Percentiles rank a stretch among this genome's conserved stretches.
Conservation (phyloP, 139 green algal genomes). For the Spirogloea muscicola region DNA sequence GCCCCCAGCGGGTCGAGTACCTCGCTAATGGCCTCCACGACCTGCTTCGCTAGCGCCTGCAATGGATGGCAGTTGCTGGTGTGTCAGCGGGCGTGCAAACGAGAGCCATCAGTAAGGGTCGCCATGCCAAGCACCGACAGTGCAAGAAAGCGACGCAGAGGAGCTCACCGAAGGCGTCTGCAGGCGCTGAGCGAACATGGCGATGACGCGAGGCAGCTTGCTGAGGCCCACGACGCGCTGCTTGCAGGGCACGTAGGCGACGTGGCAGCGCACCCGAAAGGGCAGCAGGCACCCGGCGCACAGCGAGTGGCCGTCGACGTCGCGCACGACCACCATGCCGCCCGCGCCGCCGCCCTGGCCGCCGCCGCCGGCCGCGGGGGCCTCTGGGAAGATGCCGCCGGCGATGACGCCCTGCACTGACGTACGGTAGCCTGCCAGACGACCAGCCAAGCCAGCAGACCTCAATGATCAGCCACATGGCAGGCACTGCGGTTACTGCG, state of each 20-base stretch:
- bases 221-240: slow-evolving; percentile 49
- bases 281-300: slow-evolving; percentile 75
- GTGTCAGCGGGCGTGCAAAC: no score
- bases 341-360: slow-evolving; percentile 17
- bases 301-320: slow-evolving; percentile 87
- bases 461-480: no score
- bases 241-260: slow-evolving; percentile 87
- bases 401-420: slow-evolving; percentile 29
- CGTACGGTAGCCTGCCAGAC: slow-evolving; percentile 42
- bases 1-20: slow-evolving; percentile 29
- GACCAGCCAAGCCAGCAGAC: no score
- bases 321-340: slow-evolving; percentile 75
- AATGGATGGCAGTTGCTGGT: no score
- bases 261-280: slow-evolving; percentile 83
- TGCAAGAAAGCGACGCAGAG: no score
- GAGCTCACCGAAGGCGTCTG: no score
- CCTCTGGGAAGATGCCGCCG: slow-evolving; percentile 48
- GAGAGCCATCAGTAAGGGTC: no score
- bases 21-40: slow-evolving; percentile 10
- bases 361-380: neutral
- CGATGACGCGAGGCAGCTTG: slow-evolving; percentile 73
- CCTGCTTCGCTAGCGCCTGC: neutral
- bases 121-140: no score
- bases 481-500: no score
- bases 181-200: slow-evolving; percentile 65